Percentiles rank a stretch among this genome's conserved stretches.
Conservation (phyloP, 225 moss, liverwort and hornwort genomes). For the Marchantia paleacea region DNA sequence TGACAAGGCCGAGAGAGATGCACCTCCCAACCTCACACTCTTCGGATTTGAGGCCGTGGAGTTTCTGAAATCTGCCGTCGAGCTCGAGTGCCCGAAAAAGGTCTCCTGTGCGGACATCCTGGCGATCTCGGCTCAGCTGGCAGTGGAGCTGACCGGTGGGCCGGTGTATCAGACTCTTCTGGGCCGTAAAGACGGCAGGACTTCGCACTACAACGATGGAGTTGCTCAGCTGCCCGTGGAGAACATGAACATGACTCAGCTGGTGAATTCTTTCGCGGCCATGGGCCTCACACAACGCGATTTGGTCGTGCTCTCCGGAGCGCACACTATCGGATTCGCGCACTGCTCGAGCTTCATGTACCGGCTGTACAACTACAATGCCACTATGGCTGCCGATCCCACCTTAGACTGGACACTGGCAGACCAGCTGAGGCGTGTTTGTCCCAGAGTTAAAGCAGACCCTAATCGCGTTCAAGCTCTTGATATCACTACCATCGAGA, state of each 20-base stretch:
- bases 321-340: slow-evolving; percentile 32
- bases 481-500: slow-evolving; percentile 19
- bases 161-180: slow-evolving; percentile 19
- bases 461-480: slow-evolving; percentile 4
- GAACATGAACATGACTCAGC: not conserved
- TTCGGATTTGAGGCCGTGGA: slow-evolving; percentile 19
- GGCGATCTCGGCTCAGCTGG: slow-evolving; percentile 6
- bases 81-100: not conserved
- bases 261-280: slow-evolving; percentile 15
- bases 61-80: not conserved
- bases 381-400: slow-evolving; percentile 16
- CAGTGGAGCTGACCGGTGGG: slow-evolving; percentile 22
- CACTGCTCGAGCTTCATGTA: slow-evolving; percentile 21
- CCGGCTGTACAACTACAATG: slow-evolving; percentile 20
- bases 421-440: slow-evolving; percentile 12
- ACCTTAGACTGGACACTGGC: slow-evolving; percentile 23
- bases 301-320: slow-evolving; percentile 26
- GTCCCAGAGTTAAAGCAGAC: not conserved
- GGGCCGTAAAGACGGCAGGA: slow-evolving; percentile 21
- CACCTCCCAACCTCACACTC: not conserved
- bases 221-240: slow-evolving; percentile 12
- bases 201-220: slow-evolving; percentile 14
- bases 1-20: slow-evolving; percentile 5
- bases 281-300: slow-evolving; percentile 17
- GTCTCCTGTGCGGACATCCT: slow-evolving; percentile 20